Conservation (phyloP, 352 stramenopile species). For the Pythium biforme region DNA sequence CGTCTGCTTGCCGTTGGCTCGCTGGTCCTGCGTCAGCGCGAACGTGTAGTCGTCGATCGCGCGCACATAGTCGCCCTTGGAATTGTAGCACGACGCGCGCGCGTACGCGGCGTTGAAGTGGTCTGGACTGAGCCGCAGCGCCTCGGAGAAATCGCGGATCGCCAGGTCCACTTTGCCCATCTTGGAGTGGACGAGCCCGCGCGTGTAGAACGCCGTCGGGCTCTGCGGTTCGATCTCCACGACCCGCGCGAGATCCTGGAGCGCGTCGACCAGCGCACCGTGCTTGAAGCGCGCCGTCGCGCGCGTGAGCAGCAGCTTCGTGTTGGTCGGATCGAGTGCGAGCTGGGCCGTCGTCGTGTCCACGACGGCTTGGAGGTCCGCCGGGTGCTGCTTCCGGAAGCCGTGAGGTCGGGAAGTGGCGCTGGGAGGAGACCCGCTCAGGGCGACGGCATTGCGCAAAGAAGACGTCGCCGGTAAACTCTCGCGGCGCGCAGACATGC, state of each 20-base stretch:
- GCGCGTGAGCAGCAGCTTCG: slow-evolving; percentile 67
- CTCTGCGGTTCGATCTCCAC: slow-evolving; percentile 47
- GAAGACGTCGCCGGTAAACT: background rate
- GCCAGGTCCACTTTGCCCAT: slow-evolving; percentile 67
- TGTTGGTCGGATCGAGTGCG: slow-evolving; percentile 49
- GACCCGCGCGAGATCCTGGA: slow-evolving; percentile 56
- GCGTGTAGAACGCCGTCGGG: slow-evolving; percentile 63
- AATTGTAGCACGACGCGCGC: slow-evolving; percentile 85
- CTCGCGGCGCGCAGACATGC: slow-evolving; percentile 33
- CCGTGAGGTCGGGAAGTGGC: background rate
- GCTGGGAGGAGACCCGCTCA: background rate
- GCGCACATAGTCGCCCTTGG: slow-evolving; percentile 74
- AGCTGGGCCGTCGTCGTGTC: slow-evolving; percentile 72
- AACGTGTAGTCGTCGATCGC: slow-evolving; percentile 92
- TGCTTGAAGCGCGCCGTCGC: slow-evolving; percentile 84
- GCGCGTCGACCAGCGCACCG: slow-evolving; percentile 43
- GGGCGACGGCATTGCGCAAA: background rate
- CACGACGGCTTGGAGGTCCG: slow-evolving; percentile 75
- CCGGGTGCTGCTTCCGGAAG: slow-evolving; percentile 59
- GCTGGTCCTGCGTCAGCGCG: slow-evolving; percentile 79
- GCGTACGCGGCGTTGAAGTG: slow-evolving; percentile 89
- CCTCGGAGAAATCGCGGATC: slow-evolving; percentile 76
- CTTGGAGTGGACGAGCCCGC: slow-evolving; percentile 69
- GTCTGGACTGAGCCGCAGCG: slow-evolving; percentile 76
- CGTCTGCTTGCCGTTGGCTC: slow-evolving; percentile 25